Evolutionary conservation across 2,329 filamentous ascomycete genomes (phyloP).

Genomic region (Fusarium sp.): DNA sequence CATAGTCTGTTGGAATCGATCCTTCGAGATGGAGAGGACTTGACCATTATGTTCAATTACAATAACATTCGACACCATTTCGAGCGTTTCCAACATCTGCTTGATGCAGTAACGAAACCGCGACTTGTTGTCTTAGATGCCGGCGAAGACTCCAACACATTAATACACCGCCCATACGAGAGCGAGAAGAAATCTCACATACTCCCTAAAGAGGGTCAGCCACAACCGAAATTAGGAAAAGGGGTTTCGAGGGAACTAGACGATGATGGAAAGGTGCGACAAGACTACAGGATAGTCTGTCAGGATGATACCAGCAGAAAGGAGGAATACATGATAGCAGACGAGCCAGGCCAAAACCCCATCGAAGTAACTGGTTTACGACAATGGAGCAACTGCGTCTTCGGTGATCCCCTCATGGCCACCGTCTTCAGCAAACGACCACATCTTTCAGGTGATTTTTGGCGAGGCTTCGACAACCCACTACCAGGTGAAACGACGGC

Average conservation of each 20-base stretch:
- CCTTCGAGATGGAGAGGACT: conserved; percentile 69
- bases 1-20: conserved; percentile 65
- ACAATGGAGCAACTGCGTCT: conserved; percentile 68
- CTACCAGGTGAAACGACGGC: conserved; percentile 16
- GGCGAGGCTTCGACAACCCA: conserved; percentile 57
- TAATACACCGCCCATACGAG: conserved; percentile 50
- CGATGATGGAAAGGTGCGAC: background rate
- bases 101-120: conserved; percentile 64
- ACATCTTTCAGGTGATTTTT: conserved; percentile 56
- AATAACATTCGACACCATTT: conserved; percentile 64
- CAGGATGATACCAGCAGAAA: conserved; percentile 4
- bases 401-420: conserved; percentile 68
- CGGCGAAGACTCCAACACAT: conserved; percentile 60
- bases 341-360: background rate
- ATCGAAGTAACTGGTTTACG: conserved; percentile 61
- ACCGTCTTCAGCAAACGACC: conserved; percentile 59
- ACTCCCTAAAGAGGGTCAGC: background rate
- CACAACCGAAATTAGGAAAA: conserved; percentile 1
- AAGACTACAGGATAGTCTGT: conserved; percentile 1
- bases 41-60: conserved; percentile 68
- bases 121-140: conserved; percentile 66
- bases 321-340: background rate
- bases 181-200: conserved; percentile 1
- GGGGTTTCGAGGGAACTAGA: background rate
- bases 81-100: conserved; percentile 56